These are phyloP conservation scores for Agrostemma githago DNA, from an alignment of 148 eudicot species.

Conservation along the genomic window DNA sequence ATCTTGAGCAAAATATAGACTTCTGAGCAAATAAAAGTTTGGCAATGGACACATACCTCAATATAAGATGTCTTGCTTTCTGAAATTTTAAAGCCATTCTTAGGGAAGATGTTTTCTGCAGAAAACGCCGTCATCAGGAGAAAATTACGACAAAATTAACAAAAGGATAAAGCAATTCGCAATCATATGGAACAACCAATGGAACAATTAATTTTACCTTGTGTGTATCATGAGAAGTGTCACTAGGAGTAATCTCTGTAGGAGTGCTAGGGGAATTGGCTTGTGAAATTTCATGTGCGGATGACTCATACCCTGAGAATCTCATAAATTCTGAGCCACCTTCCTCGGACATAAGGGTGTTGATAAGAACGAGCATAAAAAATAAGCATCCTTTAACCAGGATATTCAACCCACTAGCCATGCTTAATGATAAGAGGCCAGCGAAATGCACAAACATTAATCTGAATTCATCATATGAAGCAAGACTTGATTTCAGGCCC, in stretches of 20 bases:
- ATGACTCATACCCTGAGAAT: constrained; percentile 20
- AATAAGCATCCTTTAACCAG: constrained; percentile 58
- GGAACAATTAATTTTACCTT: constrained; percentile 32
- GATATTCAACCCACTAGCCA: constrained; percentile 44
- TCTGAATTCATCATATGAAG: constrained; percentile 35
- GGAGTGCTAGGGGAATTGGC: constrained; percentile 20
- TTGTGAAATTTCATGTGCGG: constrained; percentile 17
- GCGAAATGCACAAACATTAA: constrained; percentile 62
- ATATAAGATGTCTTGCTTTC: constrained; percentile 31
- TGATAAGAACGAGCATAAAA: constrained; percentile 40
- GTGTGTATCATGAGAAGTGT: not conserved
- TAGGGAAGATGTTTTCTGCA: constrained; percentile 31
- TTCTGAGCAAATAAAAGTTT: not conserved
- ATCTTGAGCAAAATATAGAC: not conserved
- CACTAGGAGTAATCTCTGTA: not conserved
- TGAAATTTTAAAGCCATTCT: constrained; percentile 55
- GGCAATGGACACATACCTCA: constrained; percentile 42
- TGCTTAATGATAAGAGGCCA: constrained; percentile 55
- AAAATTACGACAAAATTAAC: not conserved
- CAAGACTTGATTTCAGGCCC: constrained; percentile 32
- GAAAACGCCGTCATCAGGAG: constrained; percentile 28
- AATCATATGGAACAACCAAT: not conserved
- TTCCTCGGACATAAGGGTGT: constrained; percentile 47
- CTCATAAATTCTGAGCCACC: constrained; percentile 43
- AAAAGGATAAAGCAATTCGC: constrained; percentile 6